These are phyloP conservation scores for Lichtheimia ramosa DNA, from an alignment of 371 early-diverging fungal species.

Conservation along the genomic window DNA sequence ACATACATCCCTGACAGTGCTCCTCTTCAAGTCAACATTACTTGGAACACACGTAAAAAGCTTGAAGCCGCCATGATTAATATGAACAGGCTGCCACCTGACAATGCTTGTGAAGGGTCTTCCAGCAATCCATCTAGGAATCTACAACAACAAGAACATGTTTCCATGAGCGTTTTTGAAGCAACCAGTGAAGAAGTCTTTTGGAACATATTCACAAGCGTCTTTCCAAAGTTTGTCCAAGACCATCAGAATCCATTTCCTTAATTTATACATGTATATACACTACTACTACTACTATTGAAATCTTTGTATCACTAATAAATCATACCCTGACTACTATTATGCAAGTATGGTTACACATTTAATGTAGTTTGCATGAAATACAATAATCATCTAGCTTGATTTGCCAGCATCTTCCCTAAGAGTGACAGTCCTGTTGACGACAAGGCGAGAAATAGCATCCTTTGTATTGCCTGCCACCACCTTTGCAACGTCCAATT, in stretches of 20 bases:
- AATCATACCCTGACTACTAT: no score
- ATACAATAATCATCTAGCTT: not conserved
- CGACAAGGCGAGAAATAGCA: constrained; percentile 55
- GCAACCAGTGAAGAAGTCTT: constrained; percentile 32
- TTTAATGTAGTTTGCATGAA: not conserved
- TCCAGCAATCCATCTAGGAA: not conserved
- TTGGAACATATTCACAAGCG: constrained; percentile 46
- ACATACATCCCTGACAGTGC: constrained; percentile 30
- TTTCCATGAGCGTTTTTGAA: constrained; percentile 22
- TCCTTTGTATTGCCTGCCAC: constrained; percentile 32
- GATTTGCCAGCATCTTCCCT: constrained; percentile 86
- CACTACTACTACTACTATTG: no score
- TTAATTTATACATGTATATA: no score
- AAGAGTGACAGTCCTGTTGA: constrained; percentile 91
- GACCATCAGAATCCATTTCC: no score
- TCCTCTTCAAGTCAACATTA: constrained; percentile 36
- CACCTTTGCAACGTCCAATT: constrained; percentile 50
- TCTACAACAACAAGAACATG: not conserved
- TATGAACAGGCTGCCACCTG: no score
- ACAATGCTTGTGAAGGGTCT: not conserved
- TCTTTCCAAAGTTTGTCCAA: constrained; percentile 26
- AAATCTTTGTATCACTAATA: no score
- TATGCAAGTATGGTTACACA: no score
- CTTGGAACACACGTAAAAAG: constrained; percentile 18
- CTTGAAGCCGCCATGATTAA: not conserved